Base-by-base conservation (phyloP, 306 rosid species). In the Cicer judaicum region DNA sequence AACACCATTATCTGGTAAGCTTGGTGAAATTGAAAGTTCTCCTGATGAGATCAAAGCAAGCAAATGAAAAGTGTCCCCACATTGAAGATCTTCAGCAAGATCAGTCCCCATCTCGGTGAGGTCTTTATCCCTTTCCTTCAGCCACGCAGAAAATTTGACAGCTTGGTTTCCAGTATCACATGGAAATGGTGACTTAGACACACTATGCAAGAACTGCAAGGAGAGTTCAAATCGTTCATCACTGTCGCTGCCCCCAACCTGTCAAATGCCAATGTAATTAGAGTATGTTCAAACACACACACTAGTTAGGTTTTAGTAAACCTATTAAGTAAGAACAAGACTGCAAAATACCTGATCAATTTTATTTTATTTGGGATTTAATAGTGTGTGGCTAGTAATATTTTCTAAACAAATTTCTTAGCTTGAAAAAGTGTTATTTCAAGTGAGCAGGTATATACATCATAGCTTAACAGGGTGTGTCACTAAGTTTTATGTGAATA, bases 151-250 rank as follows among this genome's bases (percentile, higher is more conserved):
- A 65, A 92, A 87, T 74, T 84, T 87, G 54, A 85, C 79, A 70
- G 95, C 96, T 76, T 82, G 87, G 57, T 81, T 87, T 82, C 93
- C 96, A 60, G 95, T 84, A 70, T 90, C 78, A 54, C 77, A 54
- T 46, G 97, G 97, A 82, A 94, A 91, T 36, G 96, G 89, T 44
- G 98, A 91, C 89, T 80, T 88, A 13, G 92, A 88, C 81, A 92
- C 77, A 68, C 80, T 81, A 54, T 87, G 93, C 84, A 91, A 86
- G 78, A 94, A 94, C 65, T 75, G 90, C 48, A 79, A 95, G 42
- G 98, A 94, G 60, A 94, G 90, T 73, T 89, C 86, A 82, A 91
- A 91, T 44, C 86, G 88, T 76, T 89, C 89, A 66, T 91, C 89
- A 70, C 49, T 78, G 61, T 77, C 85, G 8, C 71, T 78, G 61